Conservation (phyloP, 1,139 yeast species). For the Debaryomyces sp. region DNA sequence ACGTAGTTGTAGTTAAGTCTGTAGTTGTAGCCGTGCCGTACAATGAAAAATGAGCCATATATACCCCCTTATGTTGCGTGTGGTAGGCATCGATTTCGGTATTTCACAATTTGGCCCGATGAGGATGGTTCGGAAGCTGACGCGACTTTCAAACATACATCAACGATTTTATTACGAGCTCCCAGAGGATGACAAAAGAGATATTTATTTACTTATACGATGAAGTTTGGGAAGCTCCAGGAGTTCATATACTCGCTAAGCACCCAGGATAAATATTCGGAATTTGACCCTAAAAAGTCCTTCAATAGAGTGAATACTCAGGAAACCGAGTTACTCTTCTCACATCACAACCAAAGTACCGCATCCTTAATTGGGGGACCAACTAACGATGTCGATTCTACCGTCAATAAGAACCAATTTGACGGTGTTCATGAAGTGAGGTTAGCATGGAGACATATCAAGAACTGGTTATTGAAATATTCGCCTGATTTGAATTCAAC, state of each 20-base stretch:
- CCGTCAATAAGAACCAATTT: constrained; percentile 12
- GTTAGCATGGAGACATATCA: constrained; percentile 72
- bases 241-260: constrained; percentile 67
- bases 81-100: background rate
- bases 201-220: constrained; percentile 10
- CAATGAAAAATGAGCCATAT: background rate
- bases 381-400: constrained; percentile 8
- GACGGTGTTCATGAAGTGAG: constrained; percentile 66
- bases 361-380: constrained; percentile 18
- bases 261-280: constrained; percentile 71
- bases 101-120: background rate
- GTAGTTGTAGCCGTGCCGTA: background rate
- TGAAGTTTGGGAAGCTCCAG: constrained; percentile 41
- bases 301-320: constrained; percentile 50
- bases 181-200: background rate
- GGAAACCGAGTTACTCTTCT: constrained; percentile 35
- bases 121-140: background rate
- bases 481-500: constrained; percentile 60
- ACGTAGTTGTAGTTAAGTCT: background rate
- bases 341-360: constrained; percentile 33
- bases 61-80: background rate
- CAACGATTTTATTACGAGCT: background rate
- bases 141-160: background rate
- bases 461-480: constrained; percentile 58
- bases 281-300: constrained; percentile 56